Conservation (phyloP, 2,329 filamentous ascomycete genomes). For the Phialocephala subalpina region DNA sequence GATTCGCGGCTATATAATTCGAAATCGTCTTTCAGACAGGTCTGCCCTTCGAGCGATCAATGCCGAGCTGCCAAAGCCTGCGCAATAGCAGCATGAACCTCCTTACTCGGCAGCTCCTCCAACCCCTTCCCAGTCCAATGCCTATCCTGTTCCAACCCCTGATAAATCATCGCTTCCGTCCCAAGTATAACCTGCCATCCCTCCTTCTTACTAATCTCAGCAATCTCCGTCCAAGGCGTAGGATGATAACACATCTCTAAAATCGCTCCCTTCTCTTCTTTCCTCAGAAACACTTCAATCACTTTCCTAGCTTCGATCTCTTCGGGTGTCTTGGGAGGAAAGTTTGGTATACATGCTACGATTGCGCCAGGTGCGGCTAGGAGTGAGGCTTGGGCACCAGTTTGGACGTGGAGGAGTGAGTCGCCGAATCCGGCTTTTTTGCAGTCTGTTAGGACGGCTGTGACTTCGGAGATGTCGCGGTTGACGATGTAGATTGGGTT, state of each 20-base stretch:
- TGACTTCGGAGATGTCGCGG: constrained; percentile 29
- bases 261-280: constrained; percentile 35
- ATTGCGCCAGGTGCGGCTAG: constrained; percentile 27
- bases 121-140: constrained; percentile 33
- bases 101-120: constrained; percentile 30
- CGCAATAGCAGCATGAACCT: constrained; percentile 34
- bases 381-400: constrained; percentile 26
- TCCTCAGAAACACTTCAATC: constrained; percentile 31
- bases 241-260: constrained; percentile 40
- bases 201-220: constrained; percentile 23
- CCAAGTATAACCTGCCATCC: constrained; percentile 37
- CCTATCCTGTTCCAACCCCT: constrained; percentile 36
- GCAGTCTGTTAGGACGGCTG: constrained; percentile 31
- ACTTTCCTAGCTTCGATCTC: constrained; percentile 34
- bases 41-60: constrained; percentile 3
- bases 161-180: constrained; percentile 40
- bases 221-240: constrained; percentile 33
- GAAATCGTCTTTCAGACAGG: neutral
- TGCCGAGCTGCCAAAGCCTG: constrained; percentile 28
- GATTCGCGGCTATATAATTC: neutral
- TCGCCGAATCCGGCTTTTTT: constrained; percentile 31
- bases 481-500: constrained; percentile 36
- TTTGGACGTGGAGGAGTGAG: constrained; percentile 31
- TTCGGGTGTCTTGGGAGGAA: constrained; percentile 31
- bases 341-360: constrained; percentile 35